Conservation (phyloP, 2,329 filamentous ascomycete genomes). For the Alternaria arborescens region DNA sequence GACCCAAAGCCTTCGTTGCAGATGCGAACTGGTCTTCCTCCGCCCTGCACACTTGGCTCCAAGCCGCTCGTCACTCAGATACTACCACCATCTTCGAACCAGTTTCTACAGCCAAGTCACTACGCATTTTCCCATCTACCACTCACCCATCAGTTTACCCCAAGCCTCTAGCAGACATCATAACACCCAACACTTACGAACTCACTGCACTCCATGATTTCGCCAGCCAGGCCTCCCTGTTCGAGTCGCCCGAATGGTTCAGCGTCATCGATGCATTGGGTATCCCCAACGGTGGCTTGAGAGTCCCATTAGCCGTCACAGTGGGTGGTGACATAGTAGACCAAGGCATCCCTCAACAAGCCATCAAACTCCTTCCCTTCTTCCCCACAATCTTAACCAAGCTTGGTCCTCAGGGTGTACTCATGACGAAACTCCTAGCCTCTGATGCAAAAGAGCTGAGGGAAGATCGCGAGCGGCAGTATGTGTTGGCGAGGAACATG, state of each 20-base stretch:
- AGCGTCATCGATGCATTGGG: conserved; percentile 78
- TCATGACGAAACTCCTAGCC: conserved; percentile 75
- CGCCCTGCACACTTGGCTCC: conserved; percentile 74
- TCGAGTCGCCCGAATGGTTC: conserved; percentile 81
- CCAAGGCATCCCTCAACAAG: conserved; percentile 82
- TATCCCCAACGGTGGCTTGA: conserved; percentile 72
- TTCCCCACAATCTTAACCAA: conserved; percentile 87
- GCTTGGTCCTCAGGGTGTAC: conserved; percentile 76
- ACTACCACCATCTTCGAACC: conserved; percentile 79
- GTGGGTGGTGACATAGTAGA: conserved; percentile 75
- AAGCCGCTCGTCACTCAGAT: conserved; percentile 58
- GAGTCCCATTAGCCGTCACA: conserved; percentile 75
- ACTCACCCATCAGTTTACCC: conserved; percentile 68
- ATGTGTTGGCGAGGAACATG: conserved; percentile 70
- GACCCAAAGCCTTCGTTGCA: conserved; percentile 79
- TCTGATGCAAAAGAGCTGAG: conserved; percentile 73
- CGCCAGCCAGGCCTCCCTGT: conserved; percentile 71
- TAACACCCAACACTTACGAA: conserved; percentile 85
- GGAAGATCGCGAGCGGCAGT: conserved; percentile 69
- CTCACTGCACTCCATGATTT: conserved; percentile 78
- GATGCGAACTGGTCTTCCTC: conserved; percentile 84
- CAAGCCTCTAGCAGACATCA: conserved; percentile 71
- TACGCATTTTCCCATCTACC: conserved; percentile 67
- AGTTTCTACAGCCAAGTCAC: conserved; percentile 82
- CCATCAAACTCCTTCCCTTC: conserved; percentile 84